Evolutionary conservation across 352 stramenopile genomes (phyloP), one percentile per base, ranked within the genome.

Genomic region (Pilasporangium apinafurcum): DNA sequence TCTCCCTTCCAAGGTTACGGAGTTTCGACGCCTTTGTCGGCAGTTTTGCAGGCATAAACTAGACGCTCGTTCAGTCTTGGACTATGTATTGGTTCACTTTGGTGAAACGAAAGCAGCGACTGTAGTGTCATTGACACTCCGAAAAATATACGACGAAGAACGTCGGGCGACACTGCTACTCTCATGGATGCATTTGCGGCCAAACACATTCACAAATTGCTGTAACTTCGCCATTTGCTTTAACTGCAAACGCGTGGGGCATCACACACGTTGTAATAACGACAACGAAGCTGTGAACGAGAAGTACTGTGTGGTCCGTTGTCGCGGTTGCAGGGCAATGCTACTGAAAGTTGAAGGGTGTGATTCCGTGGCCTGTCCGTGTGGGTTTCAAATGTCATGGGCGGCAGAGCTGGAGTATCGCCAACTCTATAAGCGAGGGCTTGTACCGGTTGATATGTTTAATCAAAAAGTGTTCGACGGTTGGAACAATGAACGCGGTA

Each of bases 301-400:
- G n/a, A n/a, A n/a, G n/a, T n/a, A n/a, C n/a, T n/a, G n/a, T n/a
- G n/a, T 63, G 9, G 44, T 63, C 14, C 32, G 54, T 39, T 63
- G 54, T 26, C 48, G 54, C n/a, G 44, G 31, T 38, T 63, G 54
- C 38, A 48, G 47, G 35, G 49, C 53, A 16, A 73, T 64, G 49
- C 41, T 78, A 18, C 42, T 82, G 31, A 77, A 77, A 31, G 61
- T 77, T 16, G 68, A 81, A 21, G 64, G 61, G 1, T 81, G 68
- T 36, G 47, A 55, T 35, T 51, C 27, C 9, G 68, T 81, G 32
- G 47, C 44, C 26, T 80, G 68, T 37, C 28, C 51, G n/a, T 81
- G 64, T 17, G 63, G 48, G 4, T 66, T 68, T 37, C 9, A 1
- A n/a, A 70, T 82, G 51, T n/a, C 22, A 7, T 78, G 68, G 68